Evolutionary conservation across 73 alveolate species (phyloP).

Genomic region (Paramecium tetraurelia): DNA sequence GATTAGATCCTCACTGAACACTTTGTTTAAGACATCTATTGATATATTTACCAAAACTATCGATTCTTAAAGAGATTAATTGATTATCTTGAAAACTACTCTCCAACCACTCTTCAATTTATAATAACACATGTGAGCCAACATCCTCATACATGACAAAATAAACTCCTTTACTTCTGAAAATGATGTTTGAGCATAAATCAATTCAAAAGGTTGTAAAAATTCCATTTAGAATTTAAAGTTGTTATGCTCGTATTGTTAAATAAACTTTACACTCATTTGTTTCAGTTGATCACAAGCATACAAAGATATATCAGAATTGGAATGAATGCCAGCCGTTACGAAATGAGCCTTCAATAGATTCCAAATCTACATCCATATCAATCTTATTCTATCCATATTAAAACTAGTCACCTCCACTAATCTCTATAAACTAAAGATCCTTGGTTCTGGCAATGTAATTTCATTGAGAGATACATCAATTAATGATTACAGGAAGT

Average conservation of each 20-base stretch:
- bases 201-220: conserved; percentile 77
- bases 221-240: conserved; percentile 77
- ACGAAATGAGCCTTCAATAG: conserved; percentile 71
- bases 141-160: conserved; percentile 35
- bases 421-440: conserved; percentile 71
- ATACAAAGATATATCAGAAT: conserved; percentile 44
- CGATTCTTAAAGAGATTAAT: not conserved
- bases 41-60: not conserved
- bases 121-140: conserved; percentile 29
- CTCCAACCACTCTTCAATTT: conserved; percentile 59
- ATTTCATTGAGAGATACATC: conserved; percentile 21
- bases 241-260: conserved; percentile 70
- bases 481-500: not conserved
- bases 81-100: not conserved
- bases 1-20: not conserved
- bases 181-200: not conserved
- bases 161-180: conserved; percentile 53
- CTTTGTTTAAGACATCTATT: not conserved
- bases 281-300: conserved; percentile 78
- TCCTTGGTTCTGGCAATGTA: conserved; percentile 58
- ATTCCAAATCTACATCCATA: conserved; percentile 78
- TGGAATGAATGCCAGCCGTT: conserved; percentile 64
- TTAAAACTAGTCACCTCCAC: conserved; percentile 84
- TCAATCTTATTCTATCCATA: conserved; percentile 79
- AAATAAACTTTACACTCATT: conserved; percentile 76